Conservation (phyloP, 768 basidiomycete species). For the Amanita rubescens region DNA sequence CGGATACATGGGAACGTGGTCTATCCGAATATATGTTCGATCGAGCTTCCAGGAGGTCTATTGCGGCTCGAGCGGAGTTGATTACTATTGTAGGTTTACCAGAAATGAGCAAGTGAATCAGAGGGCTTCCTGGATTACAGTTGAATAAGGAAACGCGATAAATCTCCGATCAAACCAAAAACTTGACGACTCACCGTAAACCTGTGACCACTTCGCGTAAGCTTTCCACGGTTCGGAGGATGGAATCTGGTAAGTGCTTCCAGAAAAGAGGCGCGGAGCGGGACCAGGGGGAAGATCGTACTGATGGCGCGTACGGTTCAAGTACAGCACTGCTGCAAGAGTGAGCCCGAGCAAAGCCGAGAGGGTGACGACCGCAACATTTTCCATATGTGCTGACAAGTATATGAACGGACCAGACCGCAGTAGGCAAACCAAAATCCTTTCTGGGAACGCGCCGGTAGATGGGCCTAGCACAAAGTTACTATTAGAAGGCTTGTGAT, state of each 20-base stretch:
- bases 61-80: constrained; percentile 33
- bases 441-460: too few species aligned
- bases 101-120: constrained; percentile 26
- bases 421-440: too few species aligned
- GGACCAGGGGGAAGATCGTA: constrained; percentile 13
- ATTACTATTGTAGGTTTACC: constrained; percentile 37
- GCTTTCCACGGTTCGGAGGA: constrained; percentile 1
- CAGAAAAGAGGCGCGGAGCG: neutral
- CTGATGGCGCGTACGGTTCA: constrained; percentile 15
- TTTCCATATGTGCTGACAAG: too few species aligned
- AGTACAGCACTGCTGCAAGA: constrained; percentile 17
- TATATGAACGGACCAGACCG: too few species aligned
- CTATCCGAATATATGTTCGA: constrained; percentile 44
- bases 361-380: too few species aligned
- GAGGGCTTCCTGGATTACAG: too few species aligned
- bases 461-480: too few species aligned
- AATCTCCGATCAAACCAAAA: neutral
- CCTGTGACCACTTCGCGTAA: constrained; percentile 6
- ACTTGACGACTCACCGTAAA: constrained; percentile 27
- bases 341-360: too few species aligned
- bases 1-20: constrained; percentile 22
- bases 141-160: constrained; percentile 34
- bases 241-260: constrained; percentile 22
- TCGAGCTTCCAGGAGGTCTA: constrained; percentile 40
- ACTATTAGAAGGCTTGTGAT: too few species aligned